These are phyloP conservation scores for Cyamopsis tetragonoloba DNA, from an alignment of 306 rosid species.

Conservation along the genomic window DNA sequence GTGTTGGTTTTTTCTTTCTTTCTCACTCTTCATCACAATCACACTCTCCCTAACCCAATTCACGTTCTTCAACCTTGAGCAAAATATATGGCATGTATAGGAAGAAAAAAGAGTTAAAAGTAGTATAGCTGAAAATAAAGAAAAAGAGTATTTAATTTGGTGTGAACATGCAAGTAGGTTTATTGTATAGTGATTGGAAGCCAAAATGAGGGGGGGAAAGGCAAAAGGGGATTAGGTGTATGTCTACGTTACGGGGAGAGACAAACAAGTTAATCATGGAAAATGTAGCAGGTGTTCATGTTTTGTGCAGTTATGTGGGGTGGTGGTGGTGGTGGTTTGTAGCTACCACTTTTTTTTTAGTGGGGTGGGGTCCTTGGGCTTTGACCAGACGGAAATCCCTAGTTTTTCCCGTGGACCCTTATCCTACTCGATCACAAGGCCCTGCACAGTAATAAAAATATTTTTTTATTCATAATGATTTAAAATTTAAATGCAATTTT, in stretches of 20 bases:
- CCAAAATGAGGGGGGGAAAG: conserved; percentile 27
- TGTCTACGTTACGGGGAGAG: not conserved
- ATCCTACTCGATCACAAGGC: no score
- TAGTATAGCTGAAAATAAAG: no score
- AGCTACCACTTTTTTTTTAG: conserved; percentile 6
- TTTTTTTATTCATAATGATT: no score
- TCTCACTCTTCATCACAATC: not conserved
- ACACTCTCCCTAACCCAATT: conserved; percentile 10
- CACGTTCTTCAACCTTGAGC: not conserved
- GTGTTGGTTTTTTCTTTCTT: not conserved
- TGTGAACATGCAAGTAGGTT: not conserved
- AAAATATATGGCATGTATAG: not conserved
- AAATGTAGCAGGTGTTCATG: conserved; percentile 11
- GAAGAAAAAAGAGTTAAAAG: not conserved
- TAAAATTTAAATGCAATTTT: no score
- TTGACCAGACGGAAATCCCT: conserved; percentile 18
- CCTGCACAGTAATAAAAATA: no score
- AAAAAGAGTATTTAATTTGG: no score
- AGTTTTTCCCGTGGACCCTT: conserved; percentile 6
- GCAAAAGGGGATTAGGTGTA: conserved; percentile 6
- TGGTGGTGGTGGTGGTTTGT: no score
- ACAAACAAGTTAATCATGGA: conserved; percentile 25
- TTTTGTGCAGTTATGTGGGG: conserved; percentile 19
- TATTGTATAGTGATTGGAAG: not conserved
- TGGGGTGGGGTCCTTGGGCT: conserved; percentile 19